phyloP scores from a whole-genome alignment of 805 yeast species.

The Yueomyces sp. region DNA sequence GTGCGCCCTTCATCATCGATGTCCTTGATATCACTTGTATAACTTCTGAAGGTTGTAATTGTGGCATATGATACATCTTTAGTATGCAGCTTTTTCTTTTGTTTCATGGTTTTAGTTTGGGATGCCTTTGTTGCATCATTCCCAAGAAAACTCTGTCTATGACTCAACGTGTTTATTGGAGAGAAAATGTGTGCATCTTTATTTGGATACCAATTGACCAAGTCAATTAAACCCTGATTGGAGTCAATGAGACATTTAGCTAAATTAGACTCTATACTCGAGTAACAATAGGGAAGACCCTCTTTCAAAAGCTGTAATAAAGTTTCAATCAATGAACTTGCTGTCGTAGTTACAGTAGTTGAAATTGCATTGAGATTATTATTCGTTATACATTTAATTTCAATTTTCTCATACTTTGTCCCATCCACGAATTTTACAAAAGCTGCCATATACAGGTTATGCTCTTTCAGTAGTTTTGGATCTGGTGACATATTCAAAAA shows the following conservation, averaged over 20 bases:
- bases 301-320: conserved; percentile 4
- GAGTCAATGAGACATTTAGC: conserved; percentile 7
- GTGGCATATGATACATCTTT: conserved; percentile 19
- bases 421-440: conserved; percentile 31
- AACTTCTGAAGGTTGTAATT: conserved; percentile 21
- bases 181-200: neutral
- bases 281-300: conserved; percentile 12
- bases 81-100: neutral
- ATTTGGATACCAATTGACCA: neutral
- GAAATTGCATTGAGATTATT: conserved; percentile 7
- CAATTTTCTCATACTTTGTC: conserved; percentile 3
- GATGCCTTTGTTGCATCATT: neutral
- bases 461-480: conserved; percentile 22
- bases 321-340: conserved; percentile 6
- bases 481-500: conserved; percentile 46
- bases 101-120: no score
- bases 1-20: neutral
- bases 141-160: neutral
- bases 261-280: conserved; percentile 15
- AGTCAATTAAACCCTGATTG: conserved; percentile 11
- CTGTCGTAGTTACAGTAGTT: conserved; percentile 3
- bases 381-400: no score
- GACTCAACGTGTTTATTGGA: neutral
- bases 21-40: conserved; percentile 15
- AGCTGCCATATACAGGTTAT: conserved; percentile 34